phyloP scores from a whole-genome alignment of 2,329 filamentous ascomycete species.

The Colletotrichum chrysophilum region DNA sequence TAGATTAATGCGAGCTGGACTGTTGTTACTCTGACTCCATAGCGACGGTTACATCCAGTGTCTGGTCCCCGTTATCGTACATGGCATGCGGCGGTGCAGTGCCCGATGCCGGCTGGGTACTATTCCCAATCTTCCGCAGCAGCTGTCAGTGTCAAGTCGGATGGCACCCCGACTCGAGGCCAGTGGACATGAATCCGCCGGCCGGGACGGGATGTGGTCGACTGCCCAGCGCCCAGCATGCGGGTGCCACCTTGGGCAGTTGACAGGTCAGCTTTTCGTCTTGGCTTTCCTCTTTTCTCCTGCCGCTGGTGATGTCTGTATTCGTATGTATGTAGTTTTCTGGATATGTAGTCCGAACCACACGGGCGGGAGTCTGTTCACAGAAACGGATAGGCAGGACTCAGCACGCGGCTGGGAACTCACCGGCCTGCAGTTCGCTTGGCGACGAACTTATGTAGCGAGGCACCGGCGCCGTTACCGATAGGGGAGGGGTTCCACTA shows the following conservation, averaged over 20 bases:
- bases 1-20: neutral
- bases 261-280: neutral
- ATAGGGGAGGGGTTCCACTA: neutral
- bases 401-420: neutral
- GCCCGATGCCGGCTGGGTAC: neutral
- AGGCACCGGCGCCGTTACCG: constrained; percentile 14
- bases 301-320: neutral
- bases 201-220: neutral
- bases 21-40: neutral
- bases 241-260: neutral
- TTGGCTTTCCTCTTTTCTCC: constrained; percentile 5
- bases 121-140: neutral
- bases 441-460: constrained; percentile 2
- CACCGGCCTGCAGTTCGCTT: neutral
- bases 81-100: constrained; percentile 11
- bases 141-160: neutral
- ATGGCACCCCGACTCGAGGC: neutral
- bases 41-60: neutral
- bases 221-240: neutral
- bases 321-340: neutral
- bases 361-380: neutral
- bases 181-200: neutral
- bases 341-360: neutral
- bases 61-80: neutral
- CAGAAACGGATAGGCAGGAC: neutral